These are phyloP conservation scores for Heliamphora exappendiculata DNA, from an alignment of 148 eudicot species.

Conservation along the genomic window DNA sequence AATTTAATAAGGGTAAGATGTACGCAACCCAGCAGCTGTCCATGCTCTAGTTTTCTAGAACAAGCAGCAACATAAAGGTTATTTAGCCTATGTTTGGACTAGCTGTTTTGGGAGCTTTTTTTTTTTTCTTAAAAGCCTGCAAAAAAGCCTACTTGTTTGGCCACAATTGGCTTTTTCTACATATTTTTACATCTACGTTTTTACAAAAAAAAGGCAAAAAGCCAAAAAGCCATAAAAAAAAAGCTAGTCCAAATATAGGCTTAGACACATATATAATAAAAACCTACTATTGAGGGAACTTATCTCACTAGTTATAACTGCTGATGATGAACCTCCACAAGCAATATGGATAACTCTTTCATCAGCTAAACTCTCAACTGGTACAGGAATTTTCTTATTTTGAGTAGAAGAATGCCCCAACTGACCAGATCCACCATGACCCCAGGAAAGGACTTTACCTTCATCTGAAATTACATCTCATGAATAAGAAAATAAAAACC, in stretches of 20 bases:
- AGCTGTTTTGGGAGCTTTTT: no score
- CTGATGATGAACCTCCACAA: constrained; percentile 90
- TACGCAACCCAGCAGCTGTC: neutral
- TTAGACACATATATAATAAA: neutral
- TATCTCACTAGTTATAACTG: constrained; percentile 75
- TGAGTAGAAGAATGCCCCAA: constrained; percentile 77
- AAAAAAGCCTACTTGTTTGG: no score
- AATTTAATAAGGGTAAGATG: neutral
- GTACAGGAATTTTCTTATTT: constrained; percentile 59
- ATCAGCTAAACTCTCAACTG: constrained; percentile 62
- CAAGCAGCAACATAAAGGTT: no score
- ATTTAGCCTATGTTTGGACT: no score
- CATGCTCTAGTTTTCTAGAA: neutral
- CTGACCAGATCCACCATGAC: constrained; percentile 97
- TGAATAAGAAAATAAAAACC: neutral
- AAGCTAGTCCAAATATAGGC: neutral
- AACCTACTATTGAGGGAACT: neutral
- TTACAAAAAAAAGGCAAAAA: no score
- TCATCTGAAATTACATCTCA: constrained; percentile 36
- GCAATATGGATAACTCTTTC: constrained; percentile 62
- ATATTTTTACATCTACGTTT: no score
- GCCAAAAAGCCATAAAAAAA: no score
- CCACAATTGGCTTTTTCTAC: no score
- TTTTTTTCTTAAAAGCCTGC: no score
- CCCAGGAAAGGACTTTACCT: constrained; percentile 91